Evolutionary conservation across 257 asterid genomes (phyloP).

Genomic region (Gynochthodes officinalis): DNA sequence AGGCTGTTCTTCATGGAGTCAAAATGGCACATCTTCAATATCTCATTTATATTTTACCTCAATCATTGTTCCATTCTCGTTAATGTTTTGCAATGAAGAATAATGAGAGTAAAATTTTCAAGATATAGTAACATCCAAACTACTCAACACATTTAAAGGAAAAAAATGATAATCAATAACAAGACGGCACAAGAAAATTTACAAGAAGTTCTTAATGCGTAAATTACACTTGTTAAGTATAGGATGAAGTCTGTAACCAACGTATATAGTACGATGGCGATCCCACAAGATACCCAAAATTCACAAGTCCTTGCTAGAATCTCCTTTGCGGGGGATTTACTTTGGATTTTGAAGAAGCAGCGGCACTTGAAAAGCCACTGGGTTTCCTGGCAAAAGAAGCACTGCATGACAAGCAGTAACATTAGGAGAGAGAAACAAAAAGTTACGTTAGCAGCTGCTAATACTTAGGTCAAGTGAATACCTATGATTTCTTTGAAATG

Average conservation of each 20-base stretch:
- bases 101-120: no score
- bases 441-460: not conserved
- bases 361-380: slow-evolving; percentile 13
- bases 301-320: slow-evolving; percentile 4
- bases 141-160: no score
- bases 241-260: not conserved
- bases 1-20: no score
- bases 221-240: not conserved
- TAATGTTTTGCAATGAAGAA: no score
- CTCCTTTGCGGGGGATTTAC: slow-evolving; percentile 11
- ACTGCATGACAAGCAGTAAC: slow-evolving; percentile 10
- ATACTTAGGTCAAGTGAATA: slow-evolving; percentile 13
- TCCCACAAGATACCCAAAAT: not conserved
- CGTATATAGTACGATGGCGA: not conserved
- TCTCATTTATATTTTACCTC: no score
- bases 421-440: not conserved
- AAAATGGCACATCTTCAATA: no score
- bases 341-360: slow-evolving; percentile 26
- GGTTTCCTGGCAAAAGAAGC: slow-evolving; percentile 20
- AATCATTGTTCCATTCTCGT: no score
- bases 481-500: slow-evolving; percentile 48
- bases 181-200: not conserved
- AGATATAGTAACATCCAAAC: no score
- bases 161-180: not conserved
- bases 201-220: not conserved